These are phyloP conservation scores for Xylaria bambusicola DNA, from an alignment of 495 filamentous ascomycete genomes.

Conservation along the genomic window DNA sequence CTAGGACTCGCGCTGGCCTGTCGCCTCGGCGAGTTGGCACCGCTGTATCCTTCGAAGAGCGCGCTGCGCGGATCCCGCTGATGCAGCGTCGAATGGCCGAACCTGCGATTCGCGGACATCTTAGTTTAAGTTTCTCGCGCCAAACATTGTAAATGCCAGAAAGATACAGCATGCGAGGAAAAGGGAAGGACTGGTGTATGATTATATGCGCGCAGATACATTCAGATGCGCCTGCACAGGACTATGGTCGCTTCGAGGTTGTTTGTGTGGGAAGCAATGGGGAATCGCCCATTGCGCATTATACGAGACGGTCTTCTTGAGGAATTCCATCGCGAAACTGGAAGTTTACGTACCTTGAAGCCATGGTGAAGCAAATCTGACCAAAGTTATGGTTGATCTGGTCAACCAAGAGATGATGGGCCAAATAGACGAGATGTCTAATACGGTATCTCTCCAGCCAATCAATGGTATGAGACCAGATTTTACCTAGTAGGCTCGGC, in stretches of 20 bases:
- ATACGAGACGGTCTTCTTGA: no score
- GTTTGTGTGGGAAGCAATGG: no score
- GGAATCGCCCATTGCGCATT: no score
- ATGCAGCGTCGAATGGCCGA: constrained; percentile 64
- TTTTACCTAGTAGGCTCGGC: constrained; percentile 16
- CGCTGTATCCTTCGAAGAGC: constrained; percentile 84
- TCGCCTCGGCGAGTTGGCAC: constrained; percentile 54
- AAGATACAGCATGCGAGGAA: no score
- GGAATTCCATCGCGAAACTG: neutral
- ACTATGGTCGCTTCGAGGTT: neutral
- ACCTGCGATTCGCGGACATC: constrained; percentile 41
- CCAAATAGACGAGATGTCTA: no score
- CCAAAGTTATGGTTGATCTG: neutral
- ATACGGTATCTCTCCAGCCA: no score
- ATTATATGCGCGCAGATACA: no score
- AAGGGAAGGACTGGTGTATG: no score
- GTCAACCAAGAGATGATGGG: no score
- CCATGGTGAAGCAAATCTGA: constrained; percentile 3
- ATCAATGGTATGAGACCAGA: no score
- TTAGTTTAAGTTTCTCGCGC: neutral
- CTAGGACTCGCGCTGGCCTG: constrained; percentile 51
- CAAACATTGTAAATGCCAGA: no score
- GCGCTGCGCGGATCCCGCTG: constrained; percentile 85
- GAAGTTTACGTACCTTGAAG: constrained; percentile 9
- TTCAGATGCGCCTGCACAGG: no score